Percentiles rank a stretch among this genome's conserved stretches.
phyloP scores from a whole-genome alignment of 352 stramenopile species.

The Phytopythium oedochilum region DNA sequence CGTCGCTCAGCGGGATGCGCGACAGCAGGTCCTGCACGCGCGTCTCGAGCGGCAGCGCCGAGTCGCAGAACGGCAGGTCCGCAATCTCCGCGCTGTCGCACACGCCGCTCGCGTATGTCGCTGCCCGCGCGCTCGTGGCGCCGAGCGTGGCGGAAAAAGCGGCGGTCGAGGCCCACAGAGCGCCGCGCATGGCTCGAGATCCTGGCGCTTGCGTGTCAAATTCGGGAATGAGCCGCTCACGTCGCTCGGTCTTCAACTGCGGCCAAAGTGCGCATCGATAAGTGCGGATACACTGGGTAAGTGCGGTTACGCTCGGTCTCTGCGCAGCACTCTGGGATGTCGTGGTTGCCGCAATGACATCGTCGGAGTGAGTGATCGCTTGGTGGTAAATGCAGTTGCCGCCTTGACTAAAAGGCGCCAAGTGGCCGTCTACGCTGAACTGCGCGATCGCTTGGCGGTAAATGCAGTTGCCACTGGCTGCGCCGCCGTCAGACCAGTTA shows the following conservation, averaged over 20 bases:
- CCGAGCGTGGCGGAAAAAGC: background rate
- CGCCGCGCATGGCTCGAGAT: background rate
- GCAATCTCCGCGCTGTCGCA: conserved; percentile 42
- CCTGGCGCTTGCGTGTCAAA: background rate
- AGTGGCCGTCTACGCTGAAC: too few species aligned
- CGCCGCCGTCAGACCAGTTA: too few species aligned
- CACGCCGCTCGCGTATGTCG: conserved; percentile 34
- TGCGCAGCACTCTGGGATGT: background rate
- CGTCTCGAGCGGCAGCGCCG: conserved; percentile 29
- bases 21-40: conserved; percentile 67
- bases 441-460: too few species aligned
- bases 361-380: background rate
- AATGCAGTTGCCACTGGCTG: background rate
- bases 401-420: too few species aligned
- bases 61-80: conserved; percentile 67
- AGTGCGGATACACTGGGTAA: background rate
- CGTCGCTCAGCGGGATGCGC: conserved; percentile 60
- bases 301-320: background rate
- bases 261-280: background rate
- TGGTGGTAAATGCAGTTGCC: background rate
- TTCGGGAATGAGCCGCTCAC: background rate
- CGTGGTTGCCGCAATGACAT: background rate
- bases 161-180: background rate
- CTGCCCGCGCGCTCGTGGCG: background rate
- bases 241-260: background rate